Evolutionary conservation across 192 early-diverging fungal genomes (phyloP).

Genomic region (Mortierella alpina): DNA sequence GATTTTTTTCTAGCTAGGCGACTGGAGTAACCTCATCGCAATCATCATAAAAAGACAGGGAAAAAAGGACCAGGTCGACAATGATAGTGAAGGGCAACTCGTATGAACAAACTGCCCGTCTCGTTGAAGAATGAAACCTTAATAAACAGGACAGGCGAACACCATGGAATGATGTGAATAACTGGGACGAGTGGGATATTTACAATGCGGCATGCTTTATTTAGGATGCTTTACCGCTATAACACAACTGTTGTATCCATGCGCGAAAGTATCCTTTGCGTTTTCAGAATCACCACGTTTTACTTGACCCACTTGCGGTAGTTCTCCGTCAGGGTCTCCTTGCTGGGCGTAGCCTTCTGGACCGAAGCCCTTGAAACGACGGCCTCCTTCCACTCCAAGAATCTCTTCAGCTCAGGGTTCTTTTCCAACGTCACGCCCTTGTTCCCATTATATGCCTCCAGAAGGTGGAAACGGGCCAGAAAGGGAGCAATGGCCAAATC

Average conservation of each 20-base stretch:
- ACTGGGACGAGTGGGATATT: background rate
- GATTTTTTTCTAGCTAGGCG: background rate
- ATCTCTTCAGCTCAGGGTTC: constrained; percentile 43
- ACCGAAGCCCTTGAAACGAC: constrained; percentile 19
- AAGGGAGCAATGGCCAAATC: constrained; percentile 61
- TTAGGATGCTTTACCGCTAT: background rate
- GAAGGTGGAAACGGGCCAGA: constrained; percentile 50
- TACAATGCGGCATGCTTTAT: constrained; percentile 2
- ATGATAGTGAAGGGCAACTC: no score
- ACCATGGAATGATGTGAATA: background rate
- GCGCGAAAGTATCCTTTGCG: no score
- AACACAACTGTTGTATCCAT: background rate
- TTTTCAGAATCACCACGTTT: background rate
- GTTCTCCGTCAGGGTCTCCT: constrained; percentile 21
- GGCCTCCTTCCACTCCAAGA: constrained; percentile 53
- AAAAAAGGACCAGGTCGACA: background rate
- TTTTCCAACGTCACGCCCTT: constrained; percentile 22
- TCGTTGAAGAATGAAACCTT: no score
- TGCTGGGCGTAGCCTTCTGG: constrained; percentile 29
- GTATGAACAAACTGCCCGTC: no score
- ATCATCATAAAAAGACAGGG: background rate
- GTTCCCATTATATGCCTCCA: constrained; percentile 26
- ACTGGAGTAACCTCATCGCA: no score
- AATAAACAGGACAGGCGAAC: background rate
- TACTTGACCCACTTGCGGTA: constrained; percentile 49